Evolutionary conservation across 2,329 filamentous ascomycete species (phyloP), one percentile per base, ranked within the genome.

Genomic region (Blumeria graminis): DNA sequence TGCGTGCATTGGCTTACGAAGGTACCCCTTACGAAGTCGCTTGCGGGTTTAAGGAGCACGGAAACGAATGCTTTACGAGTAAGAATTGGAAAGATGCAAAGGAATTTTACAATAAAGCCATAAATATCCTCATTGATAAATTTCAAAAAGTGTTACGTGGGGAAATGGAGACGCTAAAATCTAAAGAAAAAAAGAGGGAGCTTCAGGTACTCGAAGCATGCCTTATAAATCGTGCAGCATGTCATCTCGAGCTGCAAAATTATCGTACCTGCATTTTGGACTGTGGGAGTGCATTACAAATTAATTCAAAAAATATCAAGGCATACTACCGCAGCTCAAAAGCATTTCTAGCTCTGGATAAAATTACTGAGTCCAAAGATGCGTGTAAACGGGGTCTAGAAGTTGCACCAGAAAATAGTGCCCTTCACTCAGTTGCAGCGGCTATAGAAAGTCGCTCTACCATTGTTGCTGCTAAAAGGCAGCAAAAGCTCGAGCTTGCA

Each of bases 1-100:
- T 98, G 58, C 84, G 86, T 66, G 90, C 92, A 0, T 73, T 98
- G 41, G 86, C 87, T 34, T 94, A 95, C 67, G 92, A 98, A 71
- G 93, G 92, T 18, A 89, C 88, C 8, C 80, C 86, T 53, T 75
- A 81, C 9, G 90, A 96, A 68, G 82, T 94, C 59, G 84, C 81
- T 18, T 71, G 76, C 48, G 86, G 86, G 61, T 95, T 95, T 72
- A 87, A 92, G 64, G 83, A 90, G 66, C 85, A 87, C 62, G 92
- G 92, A 36, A 98, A 98, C 67, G 90, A 96, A 64, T 81, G 78
- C 64, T 94, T 93, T 66, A 75, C 76, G 63, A 74, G 74, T 56
- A 81, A 80, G 68, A 74, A 78, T 52, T 94, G 84, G 80, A 73
- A 69, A 32, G 88, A 96, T 68, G 92, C 89, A 3, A 82, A 84